A percentile compares a stretch with the other conserved stretches of the same genome.
phyloP scores from a whole-genome alignment of 495 filamentous ascomycete genomes.

The Ramalina intermedia region DNA sequence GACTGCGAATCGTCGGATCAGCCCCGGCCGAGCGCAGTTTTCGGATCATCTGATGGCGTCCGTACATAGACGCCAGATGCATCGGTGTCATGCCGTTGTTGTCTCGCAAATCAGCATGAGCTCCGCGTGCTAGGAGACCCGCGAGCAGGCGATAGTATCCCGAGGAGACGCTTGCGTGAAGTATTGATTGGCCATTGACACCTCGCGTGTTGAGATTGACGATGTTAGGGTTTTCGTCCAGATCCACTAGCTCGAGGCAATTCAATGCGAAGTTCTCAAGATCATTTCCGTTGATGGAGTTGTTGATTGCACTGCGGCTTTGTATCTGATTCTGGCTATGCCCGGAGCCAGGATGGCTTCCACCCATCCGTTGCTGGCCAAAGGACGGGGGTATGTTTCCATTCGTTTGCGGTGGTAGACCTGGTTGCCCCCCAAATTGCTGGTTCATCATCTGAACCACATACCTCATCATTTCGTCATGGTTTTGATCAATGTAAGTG shows the following conservation, averaged over 20 bases:
- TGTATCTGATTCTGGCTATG: slow-evolving; percentile 3
- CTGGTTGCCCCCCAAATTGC: slow-evolving; percentile 38
- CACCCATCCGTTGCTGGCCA: slow-evolving; percentile 1
- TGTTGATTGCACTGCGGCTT: slow-evolving; percentile 10
- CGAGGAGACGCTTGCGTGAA: slow-evolving; percentile 66
- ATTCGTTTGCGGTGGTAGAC: slow-evolving; percentile 37
- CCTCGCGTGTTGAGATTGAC: slow-evolving; percentile 49
- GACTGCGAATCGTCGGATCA: slow-evolving; percentile 53
- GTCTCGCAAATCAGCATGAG: slow-evolving; percentile 59
- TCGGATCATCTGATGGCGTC: slow-evolving; percentile 59
- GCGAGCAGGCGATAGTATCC: slow-evolving; percentile 65
- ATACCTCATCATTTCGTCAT: slow-evolving; percentile 51
- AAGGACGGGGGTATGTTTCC: slow-evolving; percentile 32
- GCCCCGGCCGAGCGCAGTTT: slow-evolving; percentile 60
- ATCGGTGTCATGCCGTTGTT: slow-evolving; percentile 72
- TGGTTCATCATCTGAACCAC: slow-evolving; percentile 42
- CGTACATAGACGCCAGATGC: slow-evolving; percentile 69
- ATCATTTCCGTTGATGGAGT: slow-evolving; percentile 26
- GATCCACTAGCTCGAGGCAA: slow-evolving; percentile 62
- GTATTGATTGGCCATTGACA: slow-evolving; percentile 60
- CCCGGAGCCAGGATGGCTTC: not conserved
- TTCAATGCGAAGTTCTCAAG: slow-evolving; percentile 61
- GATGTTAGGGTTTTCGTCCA: slow-evolving; percentile 54
- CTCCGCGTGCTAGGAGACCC: slow-evolving; percentile 68
- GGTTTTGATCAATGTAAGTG: slow-evolving; percentile 66